Evolutionary conservation across 1,139 yeast genomes (phyloP), one percentile per base, ranked within the genome.

Genomic region (Debaryomyces subglobosus): DNA sequence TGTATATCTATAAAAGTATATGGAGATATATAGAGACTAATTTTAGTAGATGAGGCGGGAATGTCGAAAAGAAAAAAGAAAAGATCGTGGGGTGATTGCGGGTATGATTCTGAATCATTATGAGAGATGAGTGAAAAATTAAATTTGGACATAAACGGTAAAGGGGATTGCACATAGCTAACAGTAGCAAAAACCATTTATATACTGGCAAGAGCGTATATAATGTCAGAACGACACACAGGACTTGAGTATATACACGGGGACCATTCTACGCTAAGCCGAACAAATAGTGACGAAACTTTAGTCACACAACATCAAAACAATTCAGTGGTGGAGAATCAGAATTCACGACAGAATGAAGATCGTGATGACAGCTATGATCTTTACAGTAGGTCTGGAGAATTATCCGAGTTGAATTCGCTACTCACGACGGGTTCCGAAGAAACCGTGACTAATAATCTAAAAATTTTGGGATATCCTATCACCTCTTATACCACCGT

Each of bases 391-490:
- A 16, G 37, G 12, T n/a, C 46, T 16, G 44, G 46, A 32, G 56
- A 49, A 24, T n/a, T 42, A 23, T 50, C 56, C 13, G 68, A 65
- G 29, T 20, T 52, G 24, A 52, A 32, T 25, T 65, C 72, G 4
- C 40, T 68, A 3, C 45, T 59, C 13, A 63, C 68, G 1, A 45
- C 49, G 21, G 50, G 49, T 12, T 67, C 73, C 1, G 69, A 63
- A 5, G 72, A 69, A 32, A 72, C 78, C 0, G 50, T 69, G 20
- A 55, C 60, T 18, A 64, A 62, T 4, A 54, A 52, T 18, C 46
- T 57, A 5, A 50, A 51, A 27, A 53, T 72, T 4, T 68, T 73
- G 50, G 61, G 62, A 24, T 54, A 55, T 7, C 56, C 60, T 1
- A 46, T 64, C 3, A 48, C 60, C 18, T 47, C 53, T 3, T 72